Evolutionary conservation across 2,329 filamentous ascomycete species (phyloP).

Genomic region (Clarireedia hainanense): DNA sequence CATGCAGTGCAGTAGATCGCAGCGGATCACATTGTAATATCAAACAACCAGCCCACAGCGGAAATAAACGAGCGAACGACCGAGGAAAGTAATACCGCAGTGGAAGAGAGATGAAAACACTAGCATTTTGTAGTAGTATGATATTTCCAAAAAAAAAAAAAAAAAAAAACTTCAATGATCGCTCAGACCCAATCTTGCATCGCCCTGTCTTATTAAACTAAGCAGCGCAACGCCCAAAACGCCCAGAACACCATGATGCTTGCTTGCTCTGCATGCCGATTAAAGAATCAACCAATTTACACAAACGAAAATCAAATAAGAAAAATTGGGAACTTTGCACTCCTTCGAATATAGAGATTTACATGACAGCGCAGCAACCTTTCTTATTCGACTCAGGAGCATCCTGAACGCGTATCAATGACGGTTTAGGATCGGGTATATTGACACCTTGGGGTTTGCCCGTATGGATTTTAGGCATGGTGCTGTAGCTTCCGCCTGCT

Average conservation of each 20-base stretch:
- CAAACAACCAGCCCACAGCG: too few species aligned
- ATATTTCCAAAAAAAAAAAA: background rate
- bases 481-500: slow-evolving; percentile 41
- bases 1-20: background rate
- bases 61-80: too few species aligned
- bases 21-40: too few species aligned
- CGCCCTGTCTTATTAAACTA: too few species aligned
- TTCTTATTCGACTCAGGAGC: slow-evolving; percentile 42
- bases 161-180: background rate
- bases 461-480: slow-evolving; percentile 23
- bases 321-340: background rate
- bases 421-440: slow-evolving; percentile 29
- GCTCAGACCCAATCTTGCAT: slow-evolving; percentile 5
- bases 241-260: slow-evolving; percentile 2
- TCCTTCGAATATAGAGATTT: background rate
- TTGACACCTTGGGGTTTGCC: slow-evolving; percentile 33
- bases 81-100: background rate
- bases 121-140: background rate
- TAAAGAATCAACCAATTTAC: background rate
- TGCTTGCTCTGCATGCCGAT: background rate
- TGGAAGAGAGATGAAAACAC: background rate
- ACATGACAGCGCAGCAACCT: slow-evolving; percentile 46
- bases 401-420: slow-evolving; percentile 43
- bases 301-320: background rate
- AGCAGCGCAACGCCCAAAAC: too few species aligned